A percentile compares a stretch with the other conserved stretches of the same genome.
phyloP scores from a whole-genome alignment of 306 rosid species.

The Quercus mongolica region DNA sequence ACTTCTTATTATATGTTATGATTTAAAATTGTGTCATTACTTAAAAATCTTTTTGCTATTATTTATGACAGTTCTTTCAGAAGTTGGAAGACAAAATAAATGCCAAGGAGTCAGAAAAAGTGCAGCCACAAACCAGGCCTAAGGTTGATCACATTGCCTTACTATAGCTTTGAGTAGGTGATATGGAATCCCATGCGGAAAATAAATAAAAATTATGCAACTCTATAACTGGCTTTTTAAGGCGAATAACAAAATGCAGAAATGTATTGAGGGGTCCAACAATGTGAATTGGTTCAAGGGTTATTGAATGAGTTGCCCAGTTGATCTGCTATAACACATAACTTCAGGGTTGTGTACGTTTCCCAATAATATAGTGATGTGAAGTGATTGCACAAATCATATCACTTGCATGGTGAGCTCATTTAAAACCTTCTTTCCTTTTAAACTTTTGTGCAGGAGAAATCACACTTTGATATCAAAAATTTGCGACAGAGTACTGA shows the following conservation, averaged over 20 bases:
- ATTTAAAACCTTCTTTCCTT: not conserved
- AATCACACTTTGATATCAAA: conserved; percentile 30
- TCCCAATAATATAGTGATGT: not conserved
- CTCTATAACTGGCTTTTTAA: not conserved
- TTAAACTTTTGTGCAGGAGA: conserved; percentile 38
- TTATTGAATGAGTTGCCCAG: not conserved
- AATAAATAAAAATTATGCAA: not conserved
- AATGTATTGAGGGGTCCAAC: not conserved
- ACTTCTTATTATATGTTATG: not conserved
- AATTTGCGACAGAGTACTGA: conserved; percentile 37
- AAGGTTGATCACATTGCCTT: conserved; percentile 43
- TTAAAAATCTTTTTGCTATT: conserved; percentile 8
- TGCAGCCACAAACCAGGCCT: conserved; percentile 41
- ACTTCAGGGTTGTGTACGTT: not conserved
- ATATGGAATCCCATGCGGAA: conserved; percentile 10
- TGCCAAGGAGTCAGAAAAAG: conserved; percentile 48
- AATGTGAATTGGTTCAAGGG: not conserved
- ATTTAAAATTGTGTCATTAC: not conserved
- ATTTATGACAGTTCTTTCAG: conserved; percentile 57
- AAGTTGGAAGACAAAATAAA: conserved; percentile 57
- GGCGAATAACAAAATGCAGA: not conserved
- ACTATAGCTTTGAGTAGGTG: conserved; percentile 1
- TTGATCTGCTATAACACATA: not conserved
- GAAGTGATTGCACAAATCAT: not conserved
- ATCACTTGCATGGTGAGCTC: not conserved